Base-by-base conservation (phyloP, 805 yeast species). In the Ogataea ramenticola region DNA sequence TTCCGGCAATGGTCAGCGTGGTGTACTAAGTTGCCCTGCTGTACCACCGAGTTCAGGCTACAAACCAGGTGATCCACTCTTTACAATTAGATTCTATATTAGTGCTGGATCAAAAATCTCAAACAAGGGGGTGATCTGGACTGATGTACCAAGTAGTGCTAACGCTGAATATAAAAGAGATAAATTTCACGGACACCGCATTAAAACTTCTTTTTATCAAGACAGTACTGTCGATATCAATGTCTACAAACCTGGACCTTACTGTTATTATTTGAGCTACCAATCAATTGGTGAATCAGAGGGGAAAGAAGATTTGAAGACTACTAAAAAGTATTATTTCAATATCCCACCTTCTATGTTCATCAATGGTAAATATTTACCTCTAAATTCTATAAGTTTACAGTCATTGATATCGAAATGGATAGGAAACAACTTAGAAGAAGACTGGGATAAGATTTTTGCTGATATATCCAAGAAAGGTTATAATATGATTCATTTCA, bases 401-500 rank as follows among this genome's bases (percentile, higher is more conserved):
- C 93, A 90, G 62, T 78, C 96, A 1, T 80, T 93, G 35, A 77
- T 91, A 4, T 86, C 96, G 34, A 91, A 91, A 66, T 88, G 96
- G 91, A 77, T 90, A 66, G 96, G 97, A 2, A 73, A 77, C 2
- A 62, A 62, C 41, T 59, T 71, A 30, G 24, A 47, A 4, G 58
- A 61, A 2, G 62, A 75, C 14, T 91, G 98, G 98, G 77, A 77
- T 45, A 59, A 64, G 1, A 67, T 85, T 45, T 85, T 91, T 46
- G 59, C 61, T 1, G 74, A 75, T 39, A 74, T 91, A 38, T 65
- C 81, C 15, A 59, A 65, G 9, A 93, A 93, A 62, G 90, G 93
- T 19, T 91, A 91, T 68, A 93, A 93, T 62, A 87, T 91, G 96
- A 70, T 93, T 37, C 99, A 91, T 67, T 91, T 91, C 61, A 90